Conservation (phyloP, 225 moss, liverwort and hornwort species). For the Straminergon stramineum region DNA sequence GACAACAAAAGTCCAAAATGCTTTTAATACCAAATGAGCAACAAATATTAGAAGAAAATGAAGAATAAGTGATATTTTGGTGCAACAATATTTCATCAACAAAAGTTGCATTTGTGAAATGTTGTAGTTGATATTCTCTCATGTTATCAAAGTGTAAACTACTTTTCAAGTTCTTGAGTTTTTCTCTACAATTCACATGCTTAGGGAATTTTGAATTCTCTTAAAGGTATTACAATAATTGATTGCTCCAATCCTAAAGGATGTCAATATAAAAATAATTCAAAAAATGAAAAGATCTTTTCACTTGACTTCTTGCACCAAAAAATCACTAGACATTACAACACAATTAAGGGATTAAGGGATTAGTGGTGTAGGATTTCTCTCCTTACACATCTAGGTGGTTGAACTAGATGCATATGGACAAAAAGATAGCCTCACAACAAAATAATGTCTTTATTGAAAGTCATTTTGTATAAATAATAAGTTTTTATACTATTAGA, state of each 20-base stretch:
- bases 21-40: background rate
- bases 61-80: background rate
- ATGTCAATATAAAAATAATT: background rate
- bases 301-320: background rate
- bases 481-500: background rate
- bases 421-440: background rate
- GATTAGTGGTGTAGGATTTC: background rate
- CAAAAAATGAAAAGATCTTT: background rate
- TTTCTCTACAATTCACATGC: background rate
- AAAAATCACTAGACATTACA: background rate
- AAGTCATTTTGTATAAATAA: rapidly evolving
- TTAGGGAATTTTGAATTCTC: background rate
- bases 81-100: background rate
- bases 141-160: no score
- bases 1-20: background rate
- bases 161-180: background rate
- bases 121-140: background rate
- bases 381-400: background rate
- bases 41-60: background rate
- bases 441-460: background rate
- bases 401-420: background rate
- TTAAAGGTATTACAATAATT: background rate
- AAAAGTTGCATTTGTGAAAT: background rate
- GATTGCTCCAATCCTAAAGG: background rate
- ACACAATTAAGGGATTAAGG: background rate